Evolutionary conservation across 1,284 basidiomycete species (phyloP), one percentile per base, ranked within the genome.

Genomic region (Boletellus sp.): DNA sequence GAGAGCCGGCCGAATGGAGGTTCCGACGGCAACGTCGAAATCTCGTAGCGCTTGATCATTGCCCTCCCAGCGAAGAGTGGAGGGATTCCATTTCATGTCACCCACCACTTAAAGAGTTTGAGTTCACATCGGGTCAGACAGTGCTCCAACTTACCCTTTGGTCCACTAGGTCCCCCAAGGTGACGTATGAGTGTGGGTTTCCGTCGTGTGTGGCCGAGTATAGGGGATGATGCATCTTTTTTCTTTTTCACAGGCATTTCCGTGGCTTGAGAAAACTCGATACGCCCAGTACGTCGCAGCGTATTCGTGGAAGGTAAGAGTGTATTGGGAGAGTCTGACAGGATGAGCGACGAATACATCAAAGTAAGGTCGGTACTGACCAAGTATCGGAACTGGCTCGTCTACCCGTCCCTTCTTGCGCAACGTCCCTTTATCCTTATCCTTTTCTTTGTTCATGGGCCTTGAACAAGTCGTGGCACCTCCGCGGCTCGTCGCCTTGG

Each of bases 61-160:
- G 48, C 95, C 95, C 73, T 98, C 94, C 94, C 94, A 98, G 19
- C 90, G 85, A 20, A 91, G 77, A 8, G 82, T 83, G 27, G 72
- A 73, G 19, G 93, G 91, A 68, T 98, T 97, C 91, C 93, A 98
- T 56, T 84, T 91, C 95, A 98, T 98, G 48, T 95, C 92, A 19
- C 91, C 91, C 47, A 94, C 81, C 35, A 90, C 91, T 92, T 60
- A 41, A 34, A 25, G 22, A 16, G 14, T 14, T 13, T 64, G 40
- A 68, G 51, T 49, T 48, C n/a, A 40, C 32, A 37, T 40, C 42
- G 21, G 30, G 21, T 53, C 30, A 38, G 39, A 47, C 10, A 37
- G 44, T 44, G 32, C 20, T 11, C 25, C 8, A 39, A 70, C 82
- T 48, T 52, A 93, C 92, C 84, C 79, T 91, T 94, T 20, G 87